These are phyloP conservation scores for Raphanus sativus DNA, from an alignment of 345 rosid genomes.

Conservation along the genomic window DNA sequence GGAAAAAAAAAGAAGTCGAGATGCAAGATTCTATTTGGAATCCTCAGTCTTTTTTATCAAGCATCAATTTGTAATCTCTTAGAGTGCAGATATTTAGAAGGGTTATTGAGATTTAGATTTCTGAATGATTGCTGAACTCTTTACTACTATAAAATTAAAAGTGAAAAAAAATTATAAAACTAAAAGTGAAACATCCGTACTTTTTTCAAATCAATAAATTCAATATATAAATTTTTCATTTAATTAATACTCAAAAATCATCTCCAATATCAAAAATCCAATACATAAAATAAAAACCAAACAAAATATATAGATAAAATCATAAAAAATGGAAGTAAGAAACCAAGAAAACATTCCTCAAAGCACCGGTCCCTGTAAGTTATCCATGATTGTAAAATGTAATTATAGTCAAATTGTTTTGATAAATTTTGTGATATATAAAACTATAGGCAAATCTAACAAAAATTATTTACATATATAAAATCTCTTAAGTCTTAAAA, in stretches of 20 bases:
- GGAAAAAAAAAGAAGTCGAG: not conserved
- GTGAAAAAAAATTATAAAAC: not conserved
- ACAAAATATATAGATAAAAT: not conserved
- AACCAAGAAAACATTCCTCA: not conserved
- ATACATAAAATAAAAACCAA: no score
- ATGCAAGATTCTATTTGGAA: conserved; percentile 5
- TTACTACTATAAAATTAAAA: not conserved
- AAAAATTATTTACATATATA: no score
- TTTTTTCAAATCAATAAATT: not conserved
- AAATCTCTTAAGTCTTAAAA: not conserved
- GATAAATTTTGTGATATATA: not conserved
- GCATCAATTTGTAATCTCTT: not conserved
- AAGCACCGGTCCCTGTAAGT: not conserved
- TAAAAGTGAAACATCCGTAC: not conserved
- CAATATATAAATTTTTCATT: not conserved
- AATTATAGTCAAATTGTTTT: no score
- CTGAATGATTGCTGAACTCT: not conserved
- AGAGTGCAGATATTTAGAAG: not conserved
- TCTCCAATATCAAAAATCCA: not conserved
- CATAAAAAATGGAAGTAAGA: not conserved
- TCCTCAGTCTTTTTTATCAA: not conserved
- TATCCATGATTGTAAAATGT: not conserved
- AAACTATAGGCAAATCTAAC: not conserved
- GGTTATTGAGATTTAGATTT: not conserved
- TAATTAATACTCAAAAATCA: not conserved